phyloP scores from a whole-genome alignment of 2,329 filamentous ascomycete species.

The Aspergillus ustus region DNA sequence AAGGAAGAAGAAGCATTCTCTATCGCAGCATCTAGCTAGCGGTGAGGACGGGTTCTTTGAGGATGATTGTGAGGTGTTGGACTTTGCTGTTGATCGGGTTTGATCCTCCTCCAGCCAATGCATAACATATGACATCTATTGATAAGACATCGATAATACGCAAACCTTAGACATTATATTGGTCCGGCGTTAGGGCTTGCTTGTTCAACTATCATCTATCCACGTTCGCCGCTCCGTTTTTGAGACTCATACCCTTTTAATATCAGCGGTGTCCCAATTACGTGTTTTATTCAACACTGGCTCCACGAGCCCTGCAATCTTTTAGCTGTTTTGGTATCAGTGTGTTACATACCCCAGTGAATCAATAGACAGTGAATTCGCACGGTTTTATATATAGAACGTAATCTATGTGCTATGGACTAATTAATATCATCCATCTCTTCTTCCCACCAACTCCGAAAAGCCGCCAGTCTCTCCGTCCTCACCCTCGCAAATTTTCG shows the following conservation, averaged over 20 bases:
- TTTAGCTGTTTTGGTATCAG: conserved; percentile 8
- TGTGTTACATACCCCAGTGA: conserved; percentile 11
- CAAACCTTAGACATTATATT: conserved; percentile 29
- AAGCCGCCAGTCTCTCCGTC: conserved; percentile 54
- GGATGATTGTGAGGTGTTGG: conserved; percentile 88
- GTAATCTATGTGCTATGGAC: not conserved
- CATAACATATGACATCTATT: conserved; percentile 12
- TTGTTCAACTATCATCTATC: conserved; percentile 12
- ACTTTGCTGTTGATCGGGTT: conserved; percentile 72
- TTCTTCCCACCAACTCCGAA: conserved; percentile 60
- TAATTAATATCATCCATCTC: conserved; percentile 40
- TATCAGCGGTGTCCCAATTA: not conserved
- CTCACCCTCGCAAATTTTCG: conserved; percentile 54
- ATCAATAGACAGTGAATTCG: conserved; percentile 5
- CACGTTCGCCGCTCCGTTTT: conserved; percentile 4
- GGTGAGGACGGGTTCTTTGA: conserved; percentile 80
- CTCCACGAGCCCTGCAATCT: not conserved
- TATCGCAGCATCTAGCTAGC: conserved; percentile 38
- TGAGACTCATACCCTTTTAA: conserved; percentile 7
- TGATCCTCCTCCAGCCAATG: conserved; percentile 29
- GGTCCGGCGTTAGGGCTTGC: conserved; percentile 24
- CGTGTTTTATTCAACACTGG: conserved; percentile 7
- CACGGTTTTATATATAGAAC: not conserved
- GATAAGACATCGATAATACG: conserved; percentile 21
- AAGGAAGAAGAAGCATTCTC: conserved; percentile 60